These are phyloP conservation scores for Cucurbita maxima DNA, from an alignment of 306 rosid species.

Conservation along the genomic window DNA sequence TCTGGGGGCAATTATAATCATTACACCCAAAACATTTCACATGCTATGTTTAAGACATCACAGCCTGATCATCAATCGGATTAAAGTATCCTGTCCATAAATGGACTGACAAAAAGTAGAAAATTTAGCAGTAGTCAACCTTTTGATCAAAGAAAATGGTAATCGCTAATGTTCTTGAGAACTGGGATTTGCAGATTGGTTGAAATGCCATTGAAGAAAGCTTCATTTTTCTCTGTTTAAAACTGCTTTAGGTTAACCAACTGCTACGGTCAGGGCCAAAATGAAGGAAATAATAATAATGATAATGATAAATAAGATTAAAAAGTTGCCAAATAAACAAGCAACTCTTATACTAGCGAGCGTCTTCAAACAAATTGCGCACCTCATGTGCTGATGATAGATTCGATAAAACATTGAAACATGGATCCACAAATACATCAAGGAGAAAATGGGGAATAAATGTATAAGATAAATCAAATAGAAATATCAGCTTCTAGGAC, in stretches of 20 bases:
- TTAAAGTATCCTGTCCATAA: not conserved
- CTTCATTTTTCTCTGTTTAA: not conserved
- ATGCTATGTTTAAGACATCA: not conserved
- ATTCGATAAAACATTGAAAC: not conserved
- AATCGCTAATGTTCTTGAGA: not conserved
- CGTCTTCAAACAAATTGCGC: not conserved
- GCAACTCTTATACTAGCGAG: not conserved
- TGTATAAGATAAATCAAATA: not conserved
- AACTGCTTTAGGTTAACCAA: not conserved
- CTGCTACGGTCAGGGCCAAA: not conserved
- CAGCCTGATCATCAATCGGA: not conserved
- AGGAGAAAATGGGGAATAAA: not conserved
- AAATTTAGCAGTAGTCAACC: not conserved
- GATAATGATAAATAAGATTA: not conserved
- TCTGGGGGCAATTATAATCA: not conserved
- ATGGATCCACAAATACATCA: not conserved
- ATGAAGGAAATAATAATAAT: too few relatives aligned
- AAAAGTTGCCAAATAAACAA: not conserved
- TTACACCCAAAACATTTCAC: not conserved
- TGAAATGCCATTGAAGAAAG: not conserved
- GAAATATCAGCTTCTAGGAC: not conserved
- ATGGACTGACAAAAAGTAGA: not conserved
- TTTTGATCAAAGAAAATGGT: not conserved
- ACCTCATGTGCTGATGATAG: not conserved
- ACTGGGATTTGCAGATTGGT: not conserved